phyloP scores from a whole-genome alignment of 2,329 filamentous ascomycete species.

The Plectosphaerella plurivora region DNA sequence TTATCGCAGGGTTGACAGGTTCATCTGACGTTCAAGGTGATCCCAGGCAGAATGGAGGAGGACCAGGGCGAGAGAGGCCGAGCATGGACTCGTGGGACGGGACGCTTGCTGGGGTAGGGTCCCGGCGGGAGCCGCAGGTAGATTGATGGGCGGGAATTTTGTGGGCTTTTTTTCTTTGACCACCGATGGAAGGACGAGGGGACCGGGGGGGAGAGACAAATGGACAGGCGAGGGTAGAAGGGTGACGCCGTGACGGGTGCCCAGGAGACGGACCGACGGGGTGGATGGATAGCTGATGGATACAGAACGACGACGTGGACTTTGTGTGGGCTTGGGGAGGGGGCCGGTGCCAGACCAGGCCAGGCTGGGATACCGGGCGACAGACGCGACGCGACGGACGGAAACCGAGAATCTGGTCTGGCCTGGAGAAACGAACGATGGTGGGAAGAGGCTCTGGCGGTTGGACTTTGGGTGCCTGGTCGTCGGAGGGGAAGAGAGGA shows the following conservation, averaged over 20 bases:
- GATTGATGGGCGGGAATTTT: background rate
- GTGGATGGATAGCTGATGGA: background rate
- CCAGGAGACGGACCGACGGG: background rate
- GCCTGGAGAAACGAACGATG: too few relatives aligned
- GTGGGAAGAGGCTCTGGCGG: background rate
- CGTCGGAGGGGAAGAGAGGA: background rate
- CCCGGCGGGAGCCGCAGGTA: constrained; percentile 3
- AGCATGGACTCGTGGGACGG: background rate
- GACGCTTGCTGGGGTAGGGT: background rate
- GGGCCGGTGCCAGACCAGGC: background rate
- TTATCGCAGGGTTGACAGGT: background rate
- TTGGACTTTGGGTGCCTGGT: too few relatives aligned
- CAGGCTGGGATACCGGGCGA: too few relatives aligned
- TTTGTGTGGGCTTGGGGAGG: background rate
- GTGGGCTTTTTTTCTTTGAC: background rate
- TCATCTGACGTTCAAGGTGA: background rate
- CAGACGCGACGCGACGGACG: background rate
- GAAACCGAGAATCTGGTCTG: too few relatives aligned
- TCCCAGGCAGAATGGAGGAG: background rate
- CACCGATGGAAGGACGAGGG: background rate
- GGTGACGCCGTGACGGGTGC: background rate
- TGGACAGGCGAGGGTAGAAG: background rate
- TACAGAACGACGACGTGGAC: background rate
- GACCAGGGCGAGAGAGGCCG: background rate
- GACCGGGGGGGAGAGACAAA: background rate